Conservation (phyloP, 2,329 filamentous ascomycete species). For the Dothideomycetes sp. region DNA sequence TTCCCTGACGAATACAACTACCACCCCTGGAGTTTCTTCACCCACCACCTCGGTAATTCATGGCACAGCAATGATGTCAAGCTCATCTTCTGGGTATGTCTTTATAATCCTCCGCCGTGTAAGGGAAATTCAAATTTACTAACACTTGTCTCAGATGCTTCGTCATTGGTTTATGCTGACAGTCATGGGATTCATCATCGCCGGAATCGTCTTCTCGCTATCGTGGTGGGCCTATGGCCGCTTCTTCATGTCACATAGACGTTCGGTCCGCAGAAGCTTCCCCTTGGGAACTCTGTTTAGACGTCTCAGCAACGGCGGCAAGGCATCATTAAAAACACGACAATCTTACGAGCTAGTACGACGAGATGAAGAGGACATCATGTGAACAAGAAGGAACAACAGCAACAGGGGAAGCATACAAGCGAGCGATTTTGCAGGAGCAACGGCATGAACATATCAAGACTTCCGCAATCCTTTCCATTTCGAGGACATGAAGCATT, state of each 20-base stretch:
- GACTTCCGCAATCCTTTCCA: too few species aligned
- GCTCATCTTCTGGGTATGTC: slow-evolving; percentile 53
- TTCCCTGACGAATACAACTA: slow-evolving; percentile 63
- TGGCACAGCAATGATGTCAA: slow-evolving; percentile 57
- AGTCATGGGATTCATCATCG: slow-evolving; percentile 41
- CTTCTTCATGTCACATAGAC: slow-evolving; percentile 21
- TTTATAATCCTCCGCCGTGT: background rate
- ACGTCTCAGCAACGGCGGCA: slow-evolving; percentile 11
- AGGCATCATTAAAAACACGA: slow-evolving; percentile 8
- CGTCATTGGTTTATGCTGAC: slow-evolving; percentile 49
- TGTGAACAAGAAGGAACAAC: too few species aligned
- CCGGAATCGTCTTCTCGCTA: slow-evolving; percentile 37
- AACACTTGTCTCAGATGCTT: slow-evolving; percentile 25
- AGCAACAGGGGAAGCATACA: too few species aligned
- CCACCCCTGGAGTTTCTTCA: slow-evolving; percentile 64
- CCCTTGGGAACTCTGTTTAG: slow-evolving; percentile 13
- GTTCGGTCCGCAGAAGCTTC: slow-evolving; percentile 10
- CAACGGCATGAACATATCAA: too few species aligned
- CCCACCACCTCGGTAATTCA: slow-evolving; percentile 54
- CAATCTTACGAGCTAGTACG: slow-evolving; percentile 16
- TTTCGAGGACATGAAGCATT: too few species aligned
- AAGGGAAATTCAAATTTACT: slow-evolving; percentile 13
- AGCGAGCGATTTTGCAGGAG: too few species aligned
- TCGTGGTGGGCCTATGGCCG: slow-evolving; percentile 45
- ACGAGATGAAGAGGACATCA: slow-evolving; percentile 8